These are phyloP conservation scores for Alternaria arbusti DNA, from an alignment of 2,329 filamentous ascomycete species.

Conservation along the genomic window DNA sequence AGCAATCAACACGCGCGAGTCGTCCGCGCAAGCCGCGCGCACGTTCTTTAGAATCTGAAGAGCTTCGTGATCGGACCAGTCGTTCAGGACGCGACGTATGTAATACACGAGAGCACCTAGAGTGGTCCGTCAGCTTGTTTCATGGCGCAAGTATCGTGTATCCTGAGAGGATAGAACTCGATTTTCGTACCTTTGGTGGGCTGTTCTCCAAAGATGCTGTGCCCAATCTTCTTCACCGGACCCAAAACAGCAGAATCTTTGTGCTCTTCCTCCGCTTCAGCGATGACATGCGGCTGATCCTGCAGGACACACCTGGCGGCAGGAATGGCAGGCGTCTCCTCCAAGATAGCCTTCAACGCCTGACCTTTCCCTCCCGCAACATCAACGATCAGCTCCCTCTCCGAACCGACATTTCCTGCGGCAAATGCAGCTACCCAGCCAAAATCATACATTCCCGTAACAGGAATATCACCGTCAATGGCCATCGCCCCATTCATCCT, in stretches of 20 bases:
- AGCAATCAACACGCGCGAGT: constrained; percentile 10
- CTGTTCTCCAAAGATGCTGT: constrained; percentile 10
- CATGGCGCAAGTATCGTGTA: not conserved
- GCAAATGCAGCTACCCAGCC: constrained; percentile 9
- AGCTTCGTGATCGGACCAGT: constrained; percentile 9
- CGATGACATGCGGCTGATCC: constrained; percentile 10
- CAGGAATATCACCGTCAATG: constrained; percentile 6
- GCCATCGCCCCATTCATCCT: constrained; percentile 10
- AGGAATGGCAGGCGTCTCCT: constrained; percentile 7
- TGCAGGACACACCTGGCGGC: constrained; percentile 8
- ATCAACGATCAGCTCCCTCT: constrained; percentile 12
- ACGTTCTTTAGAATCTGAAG: constrained; percentile 9
- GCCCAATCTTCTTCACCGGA: constrained; percentile 7
- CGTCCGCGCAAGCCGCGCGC: constrained; percentile 5
- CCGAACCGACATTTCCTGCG: not conserved
- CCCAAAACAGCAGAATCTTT: constrained; percentile 7
- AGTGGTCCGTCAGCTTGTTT: not conserved
- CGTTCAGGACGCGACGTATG: constrained; percentile 10
- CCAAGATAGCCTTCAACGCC: constrained; percentile 7
- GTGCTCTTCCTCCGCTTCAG: constrained; percentile 7
- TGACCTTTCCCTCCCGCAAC: constrained; percentile 11
- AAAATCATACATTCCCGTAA: constrained; percentile 9
- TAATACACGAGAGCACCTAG: constrained; percentile 13
- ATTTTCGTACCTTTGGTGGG: constrained; percentile 5
- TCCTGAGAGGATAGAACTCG: not conserved